Evolutionary conservation across 108 stramenopile species (phyloP).

Genomic region (Bacterosira constricta): DNA sequence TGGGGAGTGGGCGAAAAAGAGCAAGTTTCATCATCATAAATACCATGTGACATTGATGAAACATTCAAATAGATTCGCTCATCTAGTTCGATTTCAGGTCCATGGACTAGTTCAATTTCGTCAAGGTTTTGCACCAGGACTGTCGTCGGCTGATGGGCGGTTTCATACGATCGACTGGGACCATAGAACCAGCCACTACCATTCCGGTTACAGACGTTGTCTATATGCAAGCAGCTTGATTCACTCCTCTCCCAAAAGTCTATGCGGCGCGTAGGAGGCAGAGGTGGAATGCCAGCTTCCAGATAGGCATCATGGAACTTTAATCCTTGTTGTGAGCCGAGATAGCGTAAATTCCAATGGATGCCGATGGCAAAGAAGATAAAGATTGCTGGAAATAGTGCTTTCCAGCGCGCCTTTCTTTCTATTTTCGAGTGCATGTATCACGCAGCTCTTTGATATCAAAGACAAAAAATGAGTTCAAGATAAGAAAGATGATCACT

Average conservation of each 20-base stretch:
- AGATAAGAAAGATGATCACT: too few relatives aligned
- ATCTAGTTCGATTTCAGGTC: constrained; percentile 14
- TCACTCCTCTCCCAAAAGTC: constrained; percentile 27
- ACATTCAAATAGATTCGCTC: constrained; percentile 36
- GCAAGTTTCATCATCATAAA: constrained; percentile 7
- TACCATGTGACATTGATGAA: constrained; percentile 2
- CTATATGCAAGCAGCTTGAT: constrained; percentile 28
- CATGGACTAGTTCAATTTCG: constrained; percentile 2
- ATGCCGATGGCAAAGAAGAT: neutral
- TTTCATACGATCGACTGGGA: neutral
- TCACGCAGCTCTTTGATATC: too few relatives aligned
- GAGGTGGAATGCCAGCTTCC: neutral
- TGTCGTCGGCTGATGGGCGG: constrained; percentile 22
- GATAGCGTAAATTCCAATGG: neutral
- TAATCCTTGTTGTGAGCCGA: neutral
- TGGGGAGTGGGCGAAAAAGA: constrained; percentile 24
- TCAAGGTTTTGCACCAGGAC: constrained; percentile 8
- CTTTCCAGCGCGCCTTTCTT: neutral
- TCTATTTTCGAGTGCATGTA: too few relatives aligned
- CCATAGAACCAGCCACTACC: constrained; percentile 40
- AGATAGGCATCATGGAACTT: neutral
- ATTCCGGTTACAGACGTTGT: constrained; percentile 32
- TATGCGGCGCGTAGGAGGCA: neutral
- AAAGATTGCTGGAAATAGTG: neutral
- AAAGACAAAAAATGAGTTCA: too few relatives aligned